Evolutionary conservation across 1,139 yeast genomes (phyloP).

Genomic region (Kluyveromyces sp.): DNA sequence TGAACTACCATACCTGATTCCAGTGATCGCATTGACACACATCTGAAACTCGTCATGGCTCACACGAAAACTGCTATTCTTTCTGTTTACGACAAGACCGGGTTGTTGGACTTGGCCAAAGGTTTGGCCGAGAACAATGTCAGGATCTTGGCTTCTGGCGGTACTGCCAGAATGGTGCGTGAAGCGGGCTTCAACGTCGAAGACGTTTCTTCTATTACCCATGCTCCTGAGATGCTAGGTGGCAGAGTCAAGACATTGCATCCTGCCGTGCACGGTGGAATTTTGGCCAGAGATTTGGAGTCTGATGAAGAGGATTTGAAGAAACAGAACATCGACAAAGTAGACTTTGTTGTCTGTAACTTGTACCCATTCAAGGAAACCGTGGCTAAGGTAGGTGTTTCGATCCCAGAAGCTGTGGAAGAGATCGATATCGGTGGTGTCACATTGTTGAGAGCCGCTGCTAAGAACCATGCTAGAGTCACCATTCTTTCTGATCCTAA

Average conservation of each 20-base stretch:
- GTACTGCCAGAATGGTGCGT: conserved; percentile 88
- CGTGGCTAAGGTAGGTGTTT: conserved; percentile 88
- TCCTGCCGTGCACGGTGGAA: conserved; percentile 99
- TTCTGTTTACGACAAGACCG: conserved; percentile 96
- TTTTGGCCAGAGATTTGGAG: conserved; percentile 86
- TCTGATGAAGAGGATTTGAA: conserved; percentile 82
- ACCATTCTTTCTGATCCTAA: conserved; percentile 90
- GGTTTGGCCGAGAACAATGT: conserved; percentile 85
- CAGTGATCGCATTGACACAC: neutral
- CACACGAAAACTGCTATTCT: conserved; percentile 81
- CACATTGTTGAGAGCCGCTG: conserved; percentile 94
- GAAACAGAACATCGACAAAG: conserved; percentile 87
- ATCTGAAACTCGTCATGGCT: conserved; percentile 9
- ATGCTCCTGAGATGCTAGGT: conserved; percentile 98
- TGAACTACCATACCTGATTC: neutral
- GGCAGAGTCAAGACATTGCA: conserved; percentile 97
- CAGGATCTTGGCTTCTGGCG: conserved; percentile 92
- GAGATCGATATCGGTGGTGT: conserved; percentile 99
- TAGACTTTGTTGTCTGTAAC: conserved; percentile 94
- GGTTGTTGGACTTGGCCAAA: conserved; percentile 89
- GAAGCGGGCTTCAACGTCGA: conserved; percentile 98
- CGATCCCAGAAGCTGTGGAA: conserved; percentile 95
- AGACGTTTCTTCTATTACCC: conserved; percentile 89
- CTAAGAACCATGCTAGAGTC: conserved; percentile 94
- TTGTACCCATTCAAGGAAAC: conserved; percentile 98